Conservation (phyloP, 768 basidiomycete genomes). For the Boletus edulis region DNA sequence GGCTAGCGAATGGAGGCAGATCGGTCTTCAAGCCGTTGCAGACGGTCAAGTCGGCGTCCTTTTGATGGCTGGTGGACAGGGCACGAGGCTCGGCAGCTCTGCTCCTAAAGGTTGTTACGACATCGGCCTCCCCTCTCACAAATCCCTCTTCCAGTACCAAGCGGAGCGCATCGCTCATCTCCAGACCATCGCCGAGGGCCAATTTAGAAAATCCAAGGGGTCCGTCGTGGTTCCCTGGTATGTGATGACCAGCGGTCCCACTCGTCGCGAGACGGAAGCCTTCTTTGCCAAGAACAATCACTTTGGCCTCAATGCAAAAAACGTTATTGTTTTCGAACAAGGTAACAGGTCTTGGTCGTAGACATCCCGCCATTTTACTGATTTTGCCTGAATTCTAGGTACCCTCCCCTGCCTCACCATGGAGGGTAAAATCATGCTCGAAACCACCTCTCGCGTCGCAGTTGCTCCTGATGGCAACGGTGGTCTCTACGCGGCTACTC, state of each 20-base stretch:
- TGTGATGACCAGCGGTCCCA: conserved; percentile 98
- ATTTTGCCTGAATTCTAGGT: conserved; percentile 47
- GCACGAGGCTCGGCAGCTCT: conserved; percentile 86
- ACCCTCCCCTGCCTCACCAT: conserved; percentile 92
- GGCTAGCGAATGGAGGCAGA: conserved; percentile 69
- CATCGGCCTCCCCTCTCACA: conserved; percentile 90
- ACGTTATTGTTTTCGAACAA: conserved; percentile 96
- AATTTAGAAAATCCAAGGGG: conserved; percentile 48
- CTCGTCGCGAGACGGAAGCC: conserved; percentile 77
- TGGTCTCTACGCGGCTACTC: conserved; percentile 92
- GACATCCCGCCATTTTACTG: not conserved
- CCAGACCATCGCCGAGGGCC: conserved; percentile 68
- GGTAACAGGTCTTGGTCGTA: conserved; percentile 47
- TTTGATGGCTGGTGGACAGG: conserved; percentile 98
- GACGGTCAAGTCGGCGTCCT: conserved; percentile 89
- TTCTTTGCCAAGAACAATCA: conserved; percentile 76
- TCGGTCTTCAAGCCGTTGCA: conserved; percentile 80
- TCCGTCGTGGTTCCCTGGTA: conserved; percentile 91
- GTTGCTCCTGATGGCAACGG: conserved; percentile 98
- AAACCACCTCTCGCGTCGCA: conserved; percentile 74
- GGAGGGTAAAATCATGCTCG: conserved; percentile 92
- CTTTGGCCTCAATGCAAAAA: conserved; percentile 78
- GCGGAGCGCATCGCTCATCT: conserved; percentile 92
- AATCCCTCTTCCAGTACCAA: conserved; percentile 94
- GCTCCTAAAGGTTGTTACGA: conserved; percentile 99